Conservation (phyloP, 1,139 yeast genomes). For the Saccharomyces uvarum region DNA sequence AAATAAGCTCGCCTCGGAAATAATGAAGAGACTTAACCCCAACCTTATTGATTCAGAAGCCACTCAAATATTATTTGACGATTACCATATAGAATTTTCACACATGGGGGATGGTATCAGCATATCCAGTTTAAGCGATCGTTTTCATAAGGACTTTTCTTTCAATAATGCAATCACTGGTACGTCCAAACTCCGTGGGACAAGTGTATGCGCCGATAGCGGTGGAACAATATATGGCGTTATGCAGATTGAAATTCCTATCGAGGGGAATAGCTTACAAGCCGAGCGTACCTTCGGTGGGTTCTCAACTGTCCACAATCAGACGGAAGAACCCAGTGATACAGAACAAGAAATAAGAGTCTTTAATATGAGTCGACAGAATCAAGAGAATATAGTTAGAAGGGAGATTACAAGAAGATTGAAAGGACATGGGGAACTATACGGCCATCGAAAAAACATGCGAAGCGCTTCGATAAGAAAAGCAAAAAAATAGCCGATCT, state of each 20-base stretch:
- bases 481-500: background rate
- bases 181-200: background rate
- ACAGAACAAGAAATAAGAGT: background rate
- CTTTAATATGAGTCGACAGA: background rate
- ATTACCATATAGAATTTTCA: conserved; percentile 17
- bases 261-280: background rate
- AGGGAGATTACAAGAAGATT: background rate
- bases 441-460: background rate
- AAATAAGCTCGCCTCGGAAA: conserved; percentile 12
- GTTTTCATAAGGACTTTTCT: background rate
- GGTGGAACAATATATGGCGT: background rate
- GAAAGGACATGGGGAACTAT: background rate
- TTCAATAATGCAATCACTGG: background rate
- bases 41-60: conserved; percentile 12
- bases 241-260: background rate
- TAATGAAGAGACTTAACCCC: conserved; percentile 15
- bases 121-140: background rate
- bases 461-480: background rate
- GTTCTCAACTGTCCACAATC: background rate
- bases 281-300: background rate
- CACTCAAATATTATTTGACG: conserved; percentile 15
- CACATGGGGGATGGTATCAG: background rate
- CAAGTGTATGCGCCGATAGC: background rate
- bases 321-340: background rate
- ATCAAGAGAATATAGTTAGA: background rate